Conservation (phyloP, 2,329 filamentous ascomycete genomes). For the Pleoardoris graminearum region DNA sequence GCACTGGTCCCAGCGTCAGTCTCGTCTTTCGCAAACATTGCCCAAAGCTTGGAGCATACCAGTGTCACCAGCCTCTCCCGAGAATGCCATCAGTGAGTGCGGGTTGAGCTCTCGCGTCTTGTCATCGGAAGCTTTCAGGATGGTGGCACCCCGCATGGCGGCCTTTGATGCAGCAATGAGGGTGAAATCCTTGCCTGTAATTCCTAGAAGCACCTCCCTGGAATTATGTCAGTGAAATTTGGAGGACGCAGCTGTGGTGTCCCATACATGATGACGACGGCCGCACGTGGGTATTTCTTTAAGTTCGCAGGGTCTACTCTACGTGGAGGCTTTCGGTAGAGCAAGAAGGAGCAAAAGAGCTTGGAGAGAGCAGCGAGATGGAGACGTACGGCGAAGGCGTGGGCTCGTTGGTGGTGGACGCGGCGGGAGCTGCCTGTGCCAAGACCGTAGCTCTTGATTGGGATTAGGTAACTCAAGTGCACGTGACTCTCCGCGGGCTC, state of each 20-base stretch:
- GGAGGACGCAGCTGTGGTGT: no score
- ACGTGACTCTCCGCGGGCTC: background rate
- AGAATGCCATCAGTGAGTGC: constrained; percentile 92
- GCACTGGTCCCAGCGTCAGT: constrained; percentile 61
- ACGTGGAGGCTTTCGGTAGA: background rate
- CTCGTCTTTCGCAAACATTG: background rate
- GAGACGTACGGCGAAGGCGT: background rate
- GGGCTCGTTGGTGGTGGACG: constrained; percentile 14
- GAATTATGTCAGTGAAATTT: constrained; percentile 24
- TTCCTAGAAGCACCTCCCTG: constrained; percentile 97
- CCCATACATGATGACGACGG: constrained; percentile 38
- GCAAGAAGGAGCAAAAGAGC: background rate
- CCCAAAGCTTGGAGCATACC: constrained; percentile 55
- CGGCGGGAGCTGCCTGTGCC: constrained; percentile 20
- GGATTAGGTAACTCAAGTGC: background rate
- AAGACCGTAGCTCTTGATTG: constrained; percentile 1
- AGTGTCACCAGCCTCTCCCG: constrained; percentile 94
- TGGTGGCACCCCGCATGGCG: constrained; percentile 94
- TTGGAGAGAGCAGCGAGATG: background rate
- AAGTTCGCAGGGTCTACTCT: background rate
- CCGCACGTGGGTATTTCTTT: constrained; percentile 16
- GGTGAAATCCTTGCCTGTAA: constrained; percentile 99
- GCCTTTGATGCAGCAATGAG: constrained; percentile 97
- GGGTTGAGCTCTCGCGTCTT: constrained; percentile 94
- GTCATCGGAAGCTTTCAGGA: constrained; percentile 94